Conservation (phyloP, 192 early-diverging fungal genomes). For the Entophlyctis luteolus region DNA sequence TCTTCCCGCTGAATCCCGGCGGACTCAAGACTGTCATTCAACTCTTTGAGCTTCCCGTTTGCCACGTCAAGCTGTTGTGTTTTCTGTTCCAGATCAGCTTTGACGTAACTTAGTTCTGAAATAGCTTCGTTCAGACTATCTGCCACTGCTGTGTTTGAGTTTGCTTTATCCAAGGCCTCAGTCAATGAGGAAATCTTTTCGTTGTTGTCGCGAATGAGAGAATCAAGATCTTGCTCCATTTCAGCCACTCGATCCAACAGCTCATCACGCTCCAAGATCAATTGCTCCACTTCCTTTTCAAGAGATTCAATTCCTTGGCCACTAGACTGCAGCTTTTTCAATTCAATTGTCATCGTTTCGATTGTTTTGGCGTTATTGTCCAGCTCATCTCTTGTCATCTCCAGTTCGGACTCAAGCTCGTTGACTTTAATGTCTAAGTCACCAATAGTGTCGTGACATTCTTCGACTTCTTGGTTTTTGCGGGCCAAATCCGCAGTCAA, state of each 20-base stretch:
- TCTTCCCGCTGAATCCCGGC: conserved; percentile 9
- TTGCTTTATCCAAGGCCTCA: conserved; percentile 6
- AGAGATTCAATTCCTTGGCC: neutral
- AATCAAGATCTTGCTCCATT: conserved; percentile 9
- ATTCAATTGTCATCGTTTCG: neutral
- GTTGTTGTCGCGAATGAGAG: conserved; percentile 3
- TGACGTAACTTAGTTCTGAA: neutral
- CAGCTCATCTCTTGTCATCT: neutral
- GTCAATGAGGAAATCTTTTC: conserved; percentile 10
- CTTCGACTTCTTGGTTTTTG: conserved; percentile 5
- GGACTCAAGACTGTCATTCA: neutral
- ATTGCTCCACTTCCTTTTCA: neutral
- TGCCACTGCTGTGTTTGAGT: neutral
- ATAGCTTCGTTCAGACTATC: neutral
- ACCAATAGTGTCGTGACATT: conserved; percentile 20
- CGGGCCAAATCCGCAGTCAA: neutral
- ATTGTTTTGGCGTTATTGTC: neutral
- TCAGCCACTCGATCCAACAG: neutral
- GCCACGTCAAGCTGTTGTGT: neutral
- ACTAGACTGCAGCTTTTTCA: neutral
- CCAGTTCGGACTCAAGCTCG: conserved; percentile 14
- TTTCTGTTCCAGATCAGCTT: conserved; percentile 3
- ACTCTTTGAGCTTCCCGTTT: neutral
- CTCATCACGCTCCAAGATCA: conserved; percentile 11
- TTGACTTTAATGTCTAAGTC: conserved; percentile 14